A percentile compares a stretch with the other conserved stretches of the same genome.
These are phyloP conservation scores for Pseudogymnoascus sp. DNA, from an alignment of 2,329 filamentous ascomycete species.

Conservation along the genomic window DNA sequence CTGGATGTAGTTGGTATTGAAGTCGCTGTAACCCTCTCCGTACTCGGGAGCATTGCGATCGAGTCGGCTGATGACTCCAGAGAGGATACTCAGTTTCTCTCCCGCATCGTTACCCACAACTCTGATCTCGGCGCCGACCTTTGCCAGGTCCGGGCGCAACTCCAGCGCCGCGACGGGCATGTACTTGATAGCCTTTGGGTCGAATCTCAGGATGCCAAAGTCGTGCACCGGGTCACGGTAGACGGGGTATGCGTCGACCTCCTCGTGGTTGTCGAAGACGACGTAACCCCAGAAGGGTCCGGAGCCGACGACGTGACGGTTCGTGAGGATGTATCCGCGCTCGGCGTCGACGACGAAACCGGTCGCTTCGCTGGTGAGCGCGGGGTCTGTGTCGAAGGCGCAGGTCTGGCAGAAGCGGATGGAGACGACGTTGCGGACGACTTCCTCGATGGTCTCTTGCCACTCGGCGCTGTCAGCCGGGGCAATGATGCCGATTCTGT, in stretches of 20 bases:
- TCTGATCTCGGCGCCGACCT: constrained; percentile 87
- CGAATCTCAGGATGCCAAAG: constrained; percentile 93
- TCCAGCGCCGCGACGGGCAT: constrained; percentile 79
- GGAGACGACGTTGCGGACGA: constrained; percentile 94
- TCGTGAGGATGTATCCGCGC: constrained; percentile 76
- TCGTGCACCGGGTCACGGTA: constrained; percentile 98
- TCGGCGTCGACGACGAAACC: constrained; percentile 96
- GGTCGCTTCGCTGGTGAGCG: constrained; percentile 89
- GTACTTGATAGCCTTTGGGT: constrained; percentile 93
- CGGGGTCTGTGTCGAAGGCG: constrained; percentile 94
- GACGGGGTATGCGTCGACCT: constrained; percentile 91
- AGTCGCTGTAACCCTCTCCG: constrained; percentile 95
- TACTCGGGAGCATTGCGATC: constrained; percentile 97
- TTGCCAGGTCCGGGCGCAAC: constrained; percentile 77
- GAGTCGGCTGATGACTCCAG: constrained; percentile 90
- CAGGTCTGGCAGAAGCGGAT: constrained; percentile 98
- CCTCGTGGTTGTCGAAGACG: constrained; percentile 97
- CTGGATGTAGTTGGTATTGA: constrained; percentile 94
- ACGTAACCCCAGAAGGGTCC: constrained; percentile 98
- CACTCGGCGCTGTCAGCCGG: constrained; percentile 70
- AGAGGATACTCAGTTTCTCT: constrained; percentile 95
- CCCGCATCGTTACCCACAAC: constrained; percentile 98
- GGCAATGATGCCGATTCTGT: constrained; percentile 32
- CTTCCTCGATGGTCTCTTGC: constrained; percentile 90
- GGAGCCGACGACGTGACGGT: constrained; percentile 86